Base-by-base conservation (phyloP, 352 stramenopile genomes). In the Globisporangium nodosum region DNA sequence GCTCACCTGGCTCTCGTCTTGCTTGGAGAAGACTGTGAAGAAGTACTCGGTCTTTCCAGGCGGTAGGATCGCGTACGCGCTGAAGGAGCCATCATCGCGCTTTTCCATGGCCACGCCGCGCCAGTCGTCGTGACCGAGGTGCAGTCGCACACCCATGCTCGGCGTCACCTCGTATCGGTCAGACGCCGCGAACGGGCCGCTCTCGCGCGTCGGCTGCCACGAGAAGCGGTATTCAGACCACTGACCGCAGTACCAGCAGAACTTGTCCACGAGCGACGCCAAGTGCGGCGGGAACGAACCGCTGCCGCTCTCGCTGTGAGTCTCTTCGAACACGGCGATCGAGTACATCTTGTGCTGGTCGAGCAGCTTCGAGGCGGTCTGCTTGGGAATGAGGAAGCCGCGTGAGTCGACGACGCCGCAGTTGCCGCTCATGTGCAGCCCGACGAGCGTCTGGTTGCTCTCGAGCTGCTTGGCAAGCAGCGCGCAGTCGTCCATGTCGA, bases 341-440 rank as follows among this genome's bases (percentile, higher is more conserved):
- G 78, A 87, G 60, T 78, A 88, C 59, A 81, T 70, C 57, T 92
- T 92, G 69, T 92, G 80, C 56, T 92, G 83, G 43, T 89, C 73
- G 1, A 74, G 65, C 18, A 92, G 66, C 51, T 65, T 68, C 39
- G 63, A 54, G 12, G 66, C 42, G 43, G 49, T 71, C 31, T 62
- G 64, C 54, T 78, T 85, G 2, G 78, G 68, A 7, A 89, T 60
- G 27, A 92, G 58, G 64, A 89, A 92, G 1, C 83, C 83, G 5
- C 74, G 63, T 20, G 80, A 78, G 68, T 90, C 74, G 60, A 89
- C 78, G 13, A 71, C 63, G 2, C 71, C 78, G 55, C 78, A 85
- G 61, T 92, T 92, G 46, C 83, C 83, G 31, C 70, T 86, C 78
- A 92, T 87, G 58, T 90, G 80, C 5, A 90, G 62, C 15, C 80